These are phyloP conservation scores for Glebionis coronaria DNA, from an alignment of 129 eudicot species.

Conservation along the genomic window DNA sequence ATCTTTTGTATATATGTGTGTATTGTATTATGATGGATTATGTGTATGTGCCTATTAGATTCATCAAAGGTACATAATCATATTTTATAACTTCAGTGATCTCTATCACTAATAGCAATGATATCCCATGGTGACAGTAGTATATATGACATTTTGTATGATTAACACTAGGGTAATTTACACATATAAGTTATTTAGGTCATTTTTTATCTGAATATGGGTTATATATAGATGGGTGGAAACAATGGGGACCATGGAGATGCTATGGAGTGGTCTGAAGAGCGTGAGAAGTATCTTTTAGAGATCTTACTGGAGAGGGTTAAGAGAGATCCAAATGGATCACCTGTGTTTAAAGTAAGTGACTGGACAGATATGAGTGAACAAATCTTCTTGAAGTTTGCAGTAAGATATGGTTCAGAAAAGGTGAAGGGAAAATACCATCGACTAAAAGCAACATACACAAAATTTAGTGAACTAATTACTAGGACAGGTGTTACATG, in stretches of 20 bases:
- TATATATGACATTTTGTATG: too few species aligned
- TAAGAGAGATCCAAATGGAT: not conserved
- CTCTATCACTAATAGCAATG: not conserved
- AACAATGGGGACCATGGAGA: too few species aligned
- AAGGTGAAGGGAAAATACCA: not conserved
- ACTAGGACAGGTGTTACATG: not conserved
- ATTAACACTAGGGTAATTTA: too few species aligned
- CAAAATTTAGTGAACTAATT: not conserved
- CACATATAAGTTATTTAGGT: too few species aligned
- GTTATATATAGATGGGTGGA: not conserved
- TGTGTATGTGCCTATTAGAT: too few species aligned
- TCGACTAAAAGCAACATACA: not conserved
- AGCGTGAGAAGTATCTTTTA: too few species aligned
- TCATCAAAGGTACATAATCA: too few species aligned
- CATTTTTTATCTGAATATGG: not conserved
- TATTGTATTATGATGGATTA: too few species aligned
- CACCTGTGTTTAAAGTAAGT: not conserved
- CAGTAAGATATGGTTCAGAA: not conserved
- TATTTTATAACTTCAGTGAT: not conserved
- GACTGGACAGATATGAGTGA: too few species aligned
- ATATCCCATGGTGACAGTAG: not conserved
- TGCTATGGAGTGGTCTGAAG: too few species aligned
- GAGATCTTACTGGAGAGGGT: too few species aligned
- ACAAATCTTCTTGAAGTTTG: not conserved
- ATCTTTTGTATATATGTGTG: too few species aligned